Base-by-base conservation (phyloP, 345 rosid species). In the Aquilaria yunnanensis region DNA sequence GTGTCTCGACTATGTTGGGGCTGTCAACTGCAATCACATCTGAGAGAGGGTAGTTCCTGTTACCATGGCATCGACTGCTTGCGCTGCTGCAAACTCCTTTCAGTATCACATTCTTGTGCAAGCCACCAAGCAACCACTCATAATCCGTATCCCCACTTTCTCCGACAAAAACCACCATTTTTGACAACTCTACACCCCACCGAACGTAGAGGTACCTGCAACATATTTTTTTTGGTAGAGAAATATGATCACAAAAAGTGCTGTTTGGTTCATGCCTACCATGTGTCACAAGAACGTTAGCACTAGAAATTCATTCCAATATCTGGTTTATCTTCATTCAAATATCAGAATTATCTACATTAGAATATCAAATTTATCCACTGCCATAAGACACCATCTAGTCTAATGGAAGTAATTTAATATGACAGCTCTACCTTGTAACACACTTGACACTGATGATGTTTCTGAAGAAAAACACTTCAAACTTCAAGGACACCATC, bases 81-180 rank as follows among this genome's bases (percentile, higher is more conserved):
- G 81, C 67, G 14, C 67, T 77, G 66, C 82, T 72, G 60, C 96
- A 76, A 41, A 74, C 89, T 10, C 99, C 97, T 56, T 75, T 83
- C 72, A 95, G 59, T 56, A 95, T 73, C 46, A 91, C 76, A 50
- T 82, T 87, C 71, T 77, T 91, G 77, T 89, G 99, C 63, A 87
- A 31, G 49, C 99, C 99, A 13, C 96, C 94, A 0, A 95, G 90
- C 74, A 95, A 69, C 49, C 87, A 96, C 77, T 95, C 98, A 51
- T 95, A 95, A 65, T 95, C 99, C 0, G 98, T 91, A 72, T 95
- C 99, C 6, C 99, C 98, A 52, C 78, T 75, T 68, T 95, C 98
- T 3, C 98, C 99, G 2, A 80, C 96, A 56, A 95, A 87, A 52
- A 95, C 97, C 10, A 81, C 96, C 85, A 91, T 74, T 53, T 84